A percentile compares a stretch with the other conserved stretches of the same genome.
phyloP scores from a whole-genome alignment of 345 rosid species.

The Aquilaria yunnanensis region DNA sequence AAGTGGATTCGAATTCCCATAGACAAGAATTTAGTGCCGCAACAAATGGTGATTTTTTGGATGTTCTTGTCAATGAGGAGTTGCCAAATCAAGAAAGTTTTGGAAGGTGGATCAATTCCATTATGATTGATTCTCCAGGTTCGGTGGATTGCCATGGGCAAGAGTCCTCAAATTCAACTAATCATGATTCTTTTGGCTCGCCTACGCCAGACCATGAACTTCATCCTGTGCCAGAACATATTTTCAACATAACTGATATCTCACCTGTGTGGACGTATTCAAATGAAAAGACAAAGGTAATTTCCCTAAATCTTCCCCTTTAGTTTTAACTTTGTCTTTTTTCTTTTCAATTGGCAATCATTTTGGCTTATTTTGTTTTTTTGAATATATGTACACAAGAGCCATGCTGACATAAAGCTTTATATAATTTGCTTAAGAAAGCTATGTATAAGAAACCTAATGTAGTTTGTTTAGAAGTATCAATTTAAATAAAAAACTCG shows the following conservation, averaged over 20 bases:
- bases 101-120: conserved; percentile 69
- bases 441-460: too few species aligned
- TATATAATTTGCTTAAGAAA: too few species aligned
- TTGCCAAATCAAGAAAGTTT: conserved; percentile 80
- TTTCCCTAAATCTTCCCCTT: not conserved
- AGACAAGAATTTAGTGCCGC: conserved; percentile 23
- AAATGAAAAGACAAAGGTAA: conserved; percentile 81
- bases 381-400: too few species aligned
- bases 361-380: too few species aligned
- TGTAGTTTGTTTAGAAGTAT: too few species aligned
- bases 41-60: conserved; percentile 33
- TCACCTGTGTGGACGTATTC: conserved; percentile 86
- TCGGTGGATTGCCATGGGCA: conserved; percentile 38
- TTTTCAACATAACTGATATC: conserved; percentile 70
- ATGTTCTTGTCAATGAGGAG: conserved; percentile 41
- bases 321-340: not conserved
- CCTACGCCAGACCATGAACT: conserved; percentile 26
- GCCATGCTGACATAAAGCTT: too few species aligned
- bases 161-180: conserved; percentile 41
- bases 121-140: conserved; percentile 45
- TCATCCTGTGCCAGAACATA: conserved; percentile 39
- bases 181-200: conserved; percentile 36
- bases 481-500: too few species aligned
- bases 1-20: conserved; percentile 28
- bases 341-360: not conserved